Conservation (phyloP, 805 yeast genomes). For the Wickerhamiella qilinensis region DNA sequence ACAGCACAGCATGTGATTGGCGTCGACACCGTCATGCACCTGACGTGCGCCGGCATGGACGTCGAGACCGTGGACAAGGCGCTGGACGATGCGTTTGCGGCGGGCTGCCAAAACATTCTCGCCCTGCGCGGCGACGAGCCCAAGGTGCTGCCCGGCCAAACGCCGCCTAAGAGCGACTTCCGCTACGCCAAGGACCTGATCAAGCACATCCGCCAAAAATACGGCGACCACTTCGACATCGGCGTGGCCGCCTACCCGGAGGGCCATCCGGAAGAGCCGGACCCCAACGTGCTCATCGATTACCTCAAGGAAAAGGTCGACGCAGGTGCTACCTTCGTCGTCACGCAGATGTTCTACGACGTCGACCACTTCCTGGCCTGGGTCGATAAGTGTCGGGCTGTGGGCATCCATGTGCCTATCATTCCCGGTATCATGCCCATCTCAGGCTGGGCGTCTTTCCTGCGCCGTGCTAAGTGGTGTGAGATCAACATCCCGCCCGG, state of each 20-base stretch:
- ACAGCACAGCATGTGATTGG: conserved; percentile 84
- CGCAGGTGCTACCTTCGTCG: conserved; percentile 83
- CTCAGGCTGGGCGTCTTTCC: conserved; percentile 80
- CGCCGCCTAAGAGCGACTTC: conserved; percentile 28
- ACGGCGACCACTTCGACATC: conserved; percentile 81
- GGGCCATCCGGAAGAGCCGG: conserved; percentile 82
- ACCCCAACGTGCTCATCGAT: conserved; percentile 33
- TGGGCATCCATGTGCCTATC: conserved; percentile 70
- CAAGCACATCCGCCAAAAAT: conserved; percentile 51
- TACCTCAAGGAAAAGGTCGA: conserved; percentile 79
- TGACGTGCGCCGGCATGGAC: conserved; percentile 94
- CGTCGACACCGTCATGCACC: conserved; percentile 92
- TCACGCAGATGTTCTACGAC: conserved; percentile 96
- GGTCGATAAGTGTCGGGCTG: conserved; percentile 54
- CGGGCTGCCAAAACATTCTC: conserved; percentile 90
- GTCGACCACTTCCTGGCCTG: conserved; percentile 70
- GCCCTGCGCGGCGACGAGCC: conserved; percentile 97
- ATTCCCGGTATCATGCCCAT: conserved; percentile 99
- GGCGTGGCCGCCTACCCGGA: conserved; percentile 98
- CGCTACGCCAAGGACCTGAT: conserved; percentile 78
- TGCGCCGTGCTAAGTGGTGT: conserved; percentile 92
- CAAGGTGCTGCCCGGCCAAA: conserved; percentile 28
- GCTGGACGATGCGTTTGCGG: conserved; percentile 61
- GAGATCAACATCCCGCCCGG: conserved; percentile 63
- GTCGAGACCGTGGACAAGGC: conserved; percentile 69